Evolutionary conservation across 2,329 filamentous ascomycete genomes (phyloP), one percentile per base, ranked within the genome.

Genomic region (Cladobotryum protrusum): DNA sequence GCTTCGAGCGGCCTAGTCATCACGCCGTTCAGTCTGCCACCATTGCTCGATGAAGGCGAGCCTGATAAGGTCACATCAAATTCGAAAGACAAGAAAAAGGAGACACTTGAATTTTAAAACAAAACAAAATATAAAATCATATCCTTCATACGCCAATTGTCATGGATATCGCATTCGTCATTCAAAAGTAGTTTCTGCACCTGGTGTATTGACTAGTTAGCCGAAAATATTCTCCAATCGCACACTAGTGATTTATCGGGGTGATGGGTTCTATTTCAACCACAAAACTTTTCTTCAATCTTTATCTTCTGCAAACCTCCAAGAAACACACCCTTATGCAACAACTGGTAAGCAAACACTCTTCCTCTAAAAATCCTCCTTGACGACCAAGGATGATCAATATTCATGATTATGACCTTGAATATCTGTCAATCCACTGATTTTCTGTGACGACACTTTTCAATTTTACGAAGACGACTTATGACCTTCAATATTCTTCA

Each of bases 11-110:
- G 89, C 46, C 82, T 99, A 57, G 79, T 89, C 36, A 89, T 99
- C 56, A 87, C 85, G 60, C 89, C 90, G 0, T 96, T 90, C 67
- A 93, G 87, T 64, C 73, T 99, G 40, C 93, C 93, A 20, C 93
- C 93, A 0, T 74, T 92, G 37, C 87, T 90, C 48, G 89, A 86
- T 2, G 89, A 90, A 56, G 71, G 73, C 24, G 67, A 69, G 13
- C 43, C 54, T 6, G 45, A 49, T 8, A 59, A 67, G 63, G 50
- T 64, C 68, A 36, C 64, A 62, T 64, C 68, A 35, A 64, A 78
- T 45, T 68, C 67, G 54, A 78, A 77, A 56, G 74, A 77, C 3
- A 77, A 75, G 46, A 89, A 88, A 59, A 75, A 76, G 50, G 83
- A 86, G 56, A 78, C 60, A 11, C 61, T 95, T 45, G 87, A 93